phyloP scores from a whole-genome alignment of 768 basidiomycete species.

The Lactarius hengduanensis region DNA sequence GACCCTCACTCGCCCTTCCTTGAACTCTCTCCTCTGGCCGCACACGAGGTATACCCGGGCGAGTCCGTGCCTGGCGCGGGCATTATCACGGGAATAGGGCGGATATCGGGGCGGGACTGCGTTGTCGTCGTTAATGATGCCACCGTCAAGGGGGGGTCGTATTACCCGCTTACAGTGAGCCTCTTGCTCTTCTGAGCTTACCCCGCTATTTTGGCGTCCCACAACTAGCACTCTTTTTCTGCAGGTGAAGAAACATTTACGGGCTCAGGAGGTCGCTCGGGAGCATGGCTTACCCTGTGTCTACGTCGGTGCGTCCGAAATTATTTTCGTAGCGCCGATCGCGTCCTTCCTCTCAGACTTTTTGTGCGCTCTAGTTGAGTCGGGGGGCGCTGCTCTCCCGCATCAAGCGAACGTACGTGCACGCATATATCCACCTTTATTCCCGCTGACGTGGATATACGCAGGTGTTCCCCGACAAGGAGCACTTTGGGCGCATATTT shows the following conservation, averaged over 20 bases:
- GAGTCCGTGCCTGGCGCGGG: conserved; percentile 84
- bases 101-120: conserved; percentile 79
- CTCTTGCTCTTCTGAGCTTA: not conserved
- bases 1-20: conserved; percentile 89
- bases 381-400: conserved; percentile 89
- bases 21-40: conserved; percentile 83
- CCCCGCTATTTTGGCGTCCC: not conserved
- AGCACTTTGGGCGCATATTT: conserved; percentile 95
- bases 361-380: conserved; percentile 62
- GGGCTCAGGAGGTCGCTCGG: conserved; percentile 92
- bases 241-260: conserved; percentile 91
- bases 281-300: conserved; percentile 90
- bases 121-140: conserved; percentile 93
- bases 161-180: conserved; percentile 80
- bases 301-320: conserved; percentile 68
- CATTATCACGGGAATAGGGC: conserved; percentile 74
- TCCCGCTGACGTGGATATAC: not conserved
- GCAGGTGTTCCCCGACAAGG: conserved; percentile 87
- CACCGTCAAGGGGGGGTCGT: conserved; percentile 90
- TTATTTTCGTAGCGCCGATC: conserved; percentile 16
- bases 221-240: not conserved
- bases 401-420: conserved; percentile 75
- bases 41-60: conserved; percentile 78
- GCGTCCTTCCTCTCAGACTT: conserved; percentile 13
- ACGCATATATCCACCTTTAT: not conserved